These are phyloP conservation scores for Beta macrorhiza DNA, from an alignment of 179 eudicot species.

Conservation along the genomic window DNA sequence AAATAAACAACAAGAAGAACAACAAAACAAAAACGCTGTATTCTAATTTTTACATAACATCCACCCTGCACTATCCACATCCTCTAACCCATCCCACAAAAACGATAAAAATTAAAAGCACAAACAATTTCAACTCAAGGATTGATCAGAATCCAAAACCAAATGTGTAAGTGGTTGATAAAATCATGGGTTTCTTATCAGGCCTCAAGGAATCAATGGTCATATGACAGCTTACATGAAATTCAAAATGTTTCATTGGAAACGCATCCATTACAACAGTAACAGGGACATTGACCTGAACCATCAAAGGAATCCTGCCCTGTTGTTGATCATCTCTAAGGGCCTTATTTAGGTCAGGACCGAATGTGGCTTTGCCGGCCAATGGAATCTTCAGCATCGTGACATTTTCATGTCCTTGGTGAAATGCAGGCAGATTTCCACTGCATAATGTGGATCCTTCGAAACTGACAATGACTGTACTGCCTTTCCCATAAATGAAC, in stretches of 20 bases:
- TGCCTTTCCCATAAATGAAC: slow-evolving; percentile 39
- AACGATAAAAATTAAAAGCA: too few species aligned
- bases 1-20: too few species aligned
- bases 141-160: slow-evolving; percentile 13
- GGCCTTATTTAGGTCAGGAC: slow-evolving; percentile 37
- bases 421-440: slow-evolving; percentile 48
- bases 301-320: slow-evolving; percentile 44
- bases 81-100: too few species aligned
- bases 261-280: slow-evolving; percentile 29
- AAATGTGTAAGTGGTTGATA: slow-evolving; percentile 27
- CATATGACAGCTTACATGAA: slow-evolving; percentile 38
- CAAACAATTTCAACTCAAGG: too few species aligned
- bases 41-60: too few species aligned
- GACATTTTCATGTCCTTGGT: slow-evolving; percentile 43
- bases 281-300: slow-evolving; percentile 47
- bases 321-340: slow-evolving; percentile 12
- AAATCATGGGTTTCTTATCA: slow-evolving; percentile 40
- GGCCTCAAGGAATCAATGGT: slow-evolving; percentile 45
- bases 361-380: slow-evolving; percentile 41
- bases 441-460: slow-evolving; percentile 34
- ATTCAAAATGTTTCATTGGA: slow-evolving; percentile 34
- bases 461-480: slow-evolving; percentile 36
- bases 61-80: too few species aligned
- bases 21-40: too few species aligned
- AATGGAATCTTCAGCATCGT: slow-evolving; percentile 39